These are phyloP conservation scores for Penicillium vulpinum DNA, from an alignment of 2,329 filamentous ascomycete genomes.

Conservation along the genomic window DNA sequence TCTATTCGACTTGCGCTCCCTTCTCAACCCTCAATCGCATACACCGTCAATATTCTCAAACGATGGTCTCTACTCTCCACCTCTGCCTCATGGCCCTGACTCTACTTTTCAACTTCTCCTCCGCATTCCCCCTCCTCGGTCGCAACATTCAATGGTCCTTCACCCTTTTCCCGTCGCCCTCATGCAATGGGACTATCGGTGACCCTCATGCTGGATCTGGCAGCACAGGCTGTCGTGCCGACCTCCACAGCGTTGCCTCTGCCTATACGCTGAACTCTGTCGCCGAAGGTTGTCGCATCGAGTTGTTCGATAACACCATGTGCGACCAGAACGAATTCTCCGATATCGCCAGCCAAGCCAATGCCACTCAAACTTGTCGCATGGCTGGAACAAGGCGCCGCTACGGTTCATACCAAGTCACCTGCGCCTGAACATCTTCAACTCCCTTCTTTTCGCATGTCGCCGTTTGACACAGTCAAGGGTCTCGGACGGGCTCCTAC, in stretches of 20 bases:
- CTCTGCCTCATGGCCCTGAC: slow-evolving; percentile 5
- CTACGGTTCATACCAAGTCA: slow-evolving; percentile 27
- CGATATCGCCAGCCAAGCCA: slow-evolving; percentile 16
- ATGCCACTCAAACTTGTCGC: slow-evolving; percentile 12
- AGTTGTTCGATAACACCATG: slow-evolving; percentile 29
- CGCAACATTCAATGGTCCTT: slow-evolving; percentile 26
- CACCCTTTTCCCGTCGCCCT: slow-evolving; percentile 18
- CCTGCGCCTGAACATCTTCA: slow-evolving; percentile 11
- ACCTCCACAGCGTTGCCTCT: slow-evolving; percentile 21
- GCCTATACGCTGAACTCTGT: slow-evolving; percentile 21
- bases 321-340: slow-evolving; percentile 22
- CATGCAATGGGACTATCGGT: slow-evolving; percentile 15
- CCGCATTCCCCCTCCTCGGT: slow-evolving; percentile 20
- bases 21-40: neutral
- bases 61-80: slow-evolving; percentile 10
- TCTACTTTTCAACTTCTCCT: slow-evolving; percentile 11
- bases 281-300: slow-evolving; percentile 20
- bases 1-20: neutral
- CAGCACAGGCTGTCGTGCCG: slow-evolving; percentile 26
- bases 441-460: neutral
- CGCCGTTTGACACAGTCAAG: neutral
- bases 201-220: slow-evolving; percentile 20
- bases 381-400: slow-evolving; percentile 10
- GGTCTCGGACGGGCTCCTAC: neutral
- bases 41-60: neutral